Conservation (phyloP, 768 basidiomycete genomes). For the Crassisporium funariophilum region DNA sequence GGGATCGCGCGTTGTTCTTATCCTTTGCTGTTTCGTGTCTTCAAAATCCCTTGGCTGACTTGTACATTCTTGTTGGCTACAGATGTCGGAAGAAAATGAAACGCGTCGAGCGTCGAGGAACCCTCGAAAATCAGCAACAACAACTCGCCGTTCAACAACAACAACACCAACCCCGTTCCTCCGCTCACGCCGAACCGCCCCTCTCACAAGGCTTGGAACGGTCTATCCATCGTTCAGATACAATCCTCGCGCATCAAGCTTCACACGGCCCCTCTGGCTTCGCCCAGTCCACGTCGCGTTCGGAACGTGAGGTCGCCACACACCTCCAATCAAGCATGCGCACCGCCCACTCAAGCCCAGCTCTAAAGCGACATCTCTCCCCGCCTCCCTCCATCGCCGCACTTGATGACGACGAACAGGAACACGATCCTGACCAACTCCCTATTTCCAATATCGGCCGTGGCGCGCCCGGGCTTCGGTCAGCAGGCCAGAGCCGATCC, state of each 20-base stretch:
- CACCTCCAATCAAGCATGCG: too few species aligned
- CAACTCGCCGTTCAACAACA: constrained; percentile 20
- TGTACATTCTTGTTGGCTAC: constrained; percentile 2
- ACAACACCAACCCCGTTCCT: constrained; percentile 16
- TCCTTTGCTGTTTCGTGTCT: too few species aligned
- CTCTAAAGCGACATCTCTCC: too few species aligned
- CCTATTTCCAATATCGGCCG: too few species aligned
- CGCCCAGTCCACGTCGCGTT: constrained; percentile 1
- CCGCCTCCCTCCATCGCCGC: too few species aligned
- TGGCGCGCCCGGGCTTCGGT: too few species aligned
- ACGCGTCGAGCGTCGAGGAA: constrained; percentile 74
- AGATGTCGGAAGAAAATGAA: constrained; percentile 89
- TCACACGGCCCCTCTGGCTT: constrained; percentile 15
- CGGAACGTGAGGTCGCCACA: too few species aligned
- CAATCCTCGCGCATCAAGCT: constrained; percentile 22
- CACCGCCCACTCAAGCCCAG: too few species aligned
- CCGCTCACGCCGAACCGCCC: constrained; percentile 17
- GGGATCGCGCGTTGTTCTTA: too few species aligned
- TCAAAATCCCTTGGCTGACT: neutral
- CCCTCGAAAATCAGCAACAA: constrained; percentile 49
- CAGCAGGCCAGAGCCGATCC: too few species aligned
- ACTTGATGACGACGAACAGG: too few species aligned
- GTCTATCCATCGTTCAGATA: constrained; percentile 28
- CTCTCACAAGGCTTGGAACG: constrained; percentile 23
- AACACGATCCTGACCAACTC: too few species aligned